phyloP scores from a whole-genome alignment of 2,329 filamentous ascomycete genomes.

The Aspergillus sp. region DNA sequence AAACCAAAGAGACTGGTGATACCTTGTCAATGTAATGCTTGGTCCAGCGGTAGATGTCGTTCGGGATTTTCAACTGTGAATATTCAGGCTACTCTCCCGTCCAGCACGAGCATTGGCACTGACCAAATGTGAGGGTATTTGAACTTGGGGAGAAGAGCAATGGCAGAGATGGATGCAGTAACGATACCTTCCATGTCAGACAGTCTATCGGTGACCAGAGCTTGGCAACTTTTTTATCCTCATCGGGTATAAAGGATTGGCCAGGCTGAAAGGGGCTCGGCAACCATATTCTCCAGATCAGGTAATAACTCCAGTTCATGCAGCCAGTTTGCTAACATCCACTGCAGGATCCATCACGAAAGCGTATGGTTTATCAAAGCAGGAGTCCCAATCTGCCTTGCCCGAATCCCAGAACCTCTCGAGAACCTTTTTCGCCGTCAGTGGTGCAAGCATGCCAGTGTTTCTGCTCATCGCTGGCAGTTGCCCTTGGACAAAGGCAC shows the following conservation, averaged over 20 bases:
- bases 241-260: not conserved
- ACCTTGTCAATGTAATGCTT: not conserved
- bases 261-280: not conserved
- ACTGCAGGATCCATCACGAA: conserved; percentile 13
- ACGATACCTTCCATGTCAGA: not conserved
- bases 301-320: not conserved
- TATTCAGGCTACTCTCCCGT: too few species aligned
- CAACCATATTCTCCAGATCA: not conserved
- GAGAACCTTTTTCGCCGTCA: conserved; percentile 24
- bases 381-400: conserved; percentile 28
- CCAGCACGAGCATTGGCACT: not conserved
- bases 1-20: not conserved
- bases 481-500: conserved; percentile 20
- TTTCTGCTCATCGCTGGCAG: conserved; percentile 19
- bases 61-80: too few species aligned
- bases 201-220: too few species aligned
- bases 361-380: conserved; percentile 30
- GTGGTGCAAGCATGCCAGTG: conserved; percentile 22
- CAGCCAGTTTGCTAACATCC: not conserved
- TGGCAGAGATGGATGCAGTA: not conserved
- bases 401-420: conserved; percentile 30
- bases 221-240: too few species aligned
- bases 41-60: not conserved
- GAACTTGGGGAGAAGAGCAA: not conserved
- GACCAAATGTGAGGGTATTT: not conserved